Evolutionary conservation across 2,329 filamentous ascomycete species (phyloP).

Genomic region (Neurospora crassa): DNA sequence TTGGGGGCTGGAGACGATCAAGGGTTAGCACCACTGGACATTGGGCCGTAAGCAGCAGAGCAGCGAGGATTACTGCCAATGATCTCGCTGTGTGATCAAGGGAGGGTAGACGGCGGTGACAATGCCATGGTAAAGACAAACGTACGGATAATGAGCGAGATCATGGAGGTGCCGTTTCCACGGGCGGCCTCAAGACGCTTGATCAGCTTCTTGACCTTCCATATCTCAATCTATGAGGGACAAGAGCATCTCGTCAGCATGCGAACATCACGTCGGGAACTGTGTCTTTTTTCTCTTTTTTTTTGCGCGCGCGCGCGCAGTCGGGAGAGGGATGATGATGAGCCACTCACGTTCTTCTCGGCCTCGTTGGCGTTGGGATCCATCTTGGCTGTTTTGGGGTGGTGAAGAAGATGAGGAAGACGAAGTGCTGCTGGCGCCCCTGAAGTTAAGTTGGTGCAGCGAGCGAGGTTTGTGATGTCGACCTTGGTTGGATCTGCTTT

Average conservation of each 20-base stretch:
- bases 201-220: slow-evolving; percentile 99
- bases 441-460: background rate
- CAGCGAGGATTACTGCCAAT: background rate
- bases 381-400: slow-evolving; percentile 50
- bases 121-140: slow-evolving; percentile 17
- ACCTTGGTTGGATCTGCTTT: background rate
- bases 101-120: background rate
- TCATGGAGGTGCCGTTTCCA: slow-evolving; percentile 99
- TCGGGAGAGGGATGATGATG: slow-evolving; percentile 4
- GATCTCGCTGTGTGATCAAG: background rate
- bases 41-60: slow-evolving; percentile 5
- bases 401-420: background rate
- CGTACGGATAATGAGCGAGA: slow-evolving; percentile 96
- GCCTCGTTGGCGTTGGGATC: slow-evolving; percentile 81
- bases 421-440: background rate
- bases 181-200: slow-evolving; percentile 95
- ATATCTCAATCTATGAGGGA: slow-evolving; percentile 55
- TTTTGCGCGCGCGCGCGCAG: background rate
- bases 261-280: background rate
- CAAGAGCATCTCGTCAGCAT: slow-evolving; percentile 8
- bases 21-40: slow-evolving; percentile 16
- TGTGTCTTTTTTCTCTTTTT: background rate
- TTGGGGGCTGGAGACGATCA: slow-evolving; percentile 62
- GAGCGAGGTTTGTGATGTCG: background rate
- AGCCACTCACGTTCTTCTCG: slow-evolving; percentile 77